Base-by-base conservation (phyloP, 2,329 filamentous ascomycete species). In the Incumbomyces delicatus region DNA sequence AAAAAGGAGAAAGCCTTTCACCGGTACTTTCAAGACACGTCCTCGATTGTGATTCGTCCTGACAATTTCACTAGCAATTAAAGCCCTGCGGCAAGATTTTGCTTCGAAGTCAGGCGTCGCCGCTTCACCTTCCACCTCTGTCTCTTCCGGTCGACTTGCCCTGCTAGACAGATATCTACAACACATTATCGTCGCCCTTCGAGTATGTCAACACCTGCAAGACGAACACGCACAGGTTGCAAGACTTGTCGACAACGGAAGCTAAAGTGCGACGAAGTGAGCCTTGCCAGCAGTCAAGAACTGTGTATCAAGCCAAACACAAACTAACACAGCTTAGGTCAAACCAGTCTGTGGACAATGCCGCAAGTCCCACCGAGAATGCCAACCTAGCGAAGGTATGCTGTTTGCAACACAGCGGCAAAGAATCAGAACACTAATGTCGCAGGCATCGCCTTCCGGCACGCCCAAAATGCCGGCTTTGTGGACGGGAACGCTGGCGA, bases 401-500 rank as follows among this genome's bases (percentile, higher is more conserved):
- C 31, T 37, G 33, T 31, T 12, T 5, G 22, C 6, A n/a, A 37
- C 20, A 41, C 20, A 3, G 30, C 29, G 33, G 16, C 36, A 18
- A 20, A 30, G 27, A 13, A n/a, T 22, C 2, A 17, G 20, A n/a
- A 29, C 11, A 34, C 30, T 46, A 14, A 43, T 22, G 11, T 31
- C 12, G 11, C 14, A 55, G 78, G 77, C 43, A 74, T 83, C 55
- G 76, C 81, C 37, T 83, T 82, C 57, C 75, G 79, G 46, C 80
- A 83, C 61, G 78, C 83, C 58, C 79, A 83, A 63, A 83, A 83
- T 71, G 78, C 54, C 11, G 44, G 44, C 32, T 40, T 54, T 27
- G 41, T 40, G 29, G 47, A 39, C 16, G 45, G 48, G n/a, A 43
- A 48, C 3, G 46, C 47, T 31, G 50, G 47, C 12, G 44, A 50